Conservation (phyloP, 331 rosid species). For the Prunus yedoensis region DNA sequence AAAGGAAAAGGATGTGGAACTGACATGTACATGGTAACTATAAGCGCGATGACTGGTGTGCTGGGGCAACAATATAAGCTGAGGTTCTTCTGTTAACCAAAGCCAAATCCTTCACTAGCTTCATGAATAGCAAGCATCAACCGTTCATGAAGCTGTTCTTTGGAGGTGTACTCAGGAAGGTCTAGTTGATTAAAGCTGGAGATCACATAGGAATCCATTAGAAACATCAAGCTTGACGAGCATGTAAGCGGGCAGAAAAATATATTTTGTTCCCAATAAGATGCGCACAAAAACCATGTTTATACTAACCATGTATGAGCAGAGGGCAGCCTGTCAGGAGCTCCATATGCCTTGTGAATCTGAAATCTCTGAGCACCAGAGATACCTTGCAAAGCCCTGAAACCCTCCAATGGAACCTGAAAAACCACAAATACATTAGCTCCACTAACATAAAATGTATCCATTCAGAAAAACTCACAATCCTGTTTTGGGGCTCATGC, state of each 20-base stretch:
- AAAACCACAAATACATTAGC: slow-evolving; percentile 24
- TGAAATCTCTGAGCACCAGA: slow-evolving; percentile 99
- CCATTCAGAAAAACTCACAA: neutral
- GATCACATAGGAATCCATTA: slow-evolving; percentile 11
- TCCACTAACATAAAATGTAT: neutral
- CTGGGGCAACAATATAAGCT: slow-evolving; percentile 31
- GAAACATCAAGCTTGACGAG: slow-evolving; percentile 17
- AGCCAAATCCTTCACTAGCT: slow-evolving; percentile 98
- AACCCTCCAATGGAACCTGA: slow-evolving; percentile 99
- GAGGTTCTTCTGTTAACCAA: slow-evolving; percentile 49
- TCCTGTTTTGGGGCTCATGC: neutral
- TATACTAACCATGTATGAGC: slow-evolving; percentile 94
- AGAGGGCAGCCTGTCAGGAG: slow-evolving; percentile 94
- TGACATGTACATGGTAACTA: slow-evolving; percentile 55
- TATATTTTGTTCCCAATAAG: neutral
- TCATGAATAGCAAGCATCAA: slow-evolving; percentile 96
- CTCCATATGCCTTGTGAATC: slow-evolving; percentile 98
- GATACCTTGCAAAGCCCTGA: slow-evolving; percentile 96
- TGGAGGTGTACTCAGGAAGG: slow-evolving; percentile 91
- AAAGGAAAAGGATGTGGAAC: slow-evolving; percentile 23
- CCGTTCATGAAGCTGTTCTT: slow-evolving; percentile 95
- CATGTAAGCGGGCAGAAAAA: neutral
- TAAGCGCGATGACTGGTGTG: slow-evolving; percentile 34
- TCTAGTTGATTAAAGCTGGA: slow-evolving; percentile 97
- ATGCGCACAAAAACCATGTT: slow-evolving; percentile 1